Evolutionary conservation across 306 rosid genomes (phyloP).

Genomic region (Herpetospermum pedunculosum): DNA sequence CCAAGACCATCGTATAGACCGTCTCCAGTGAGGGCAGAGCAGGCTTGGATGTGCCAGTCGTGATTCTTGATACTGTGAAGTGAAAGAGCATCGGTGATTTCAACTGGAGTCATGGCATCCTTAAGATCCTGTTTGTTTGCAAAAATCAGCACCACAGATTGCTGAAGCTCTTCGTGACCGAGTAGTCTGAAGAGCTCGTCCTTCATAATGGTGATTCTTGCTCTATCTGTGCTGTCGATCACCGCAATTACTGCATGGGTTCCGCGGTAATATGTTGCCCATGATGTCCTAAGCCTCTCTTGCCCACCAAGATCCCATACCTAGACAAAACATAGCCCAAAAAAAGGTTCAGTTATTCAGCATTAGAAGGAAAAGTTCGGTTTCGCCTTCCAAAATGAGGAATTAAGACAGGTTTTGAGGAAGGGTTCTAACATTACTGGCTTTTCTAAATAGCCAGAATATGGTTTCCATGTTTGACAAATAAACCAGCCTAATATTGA

Average conservation of each 20-base stretch:
- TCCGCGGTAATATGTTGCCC: slow-evolving; percentile 98
- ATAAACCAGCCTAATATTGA: background rate
- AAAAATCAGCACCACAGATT: slow-evolving; percentile 67
- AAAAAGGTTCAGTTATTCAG: background rate
- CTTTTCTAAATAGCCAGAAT: background rate
- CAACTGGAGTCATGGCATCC: slow-evolving; percentile 99
- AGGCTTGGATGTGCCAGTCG: slow-evolving; percentile 99
- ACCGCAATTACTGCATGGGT: slow-evolving; percentile 84
- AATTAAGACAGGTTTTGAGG: background rate
- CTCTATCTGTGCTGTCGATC: slow-evolving; percentile 94
- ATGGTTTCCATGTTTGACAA: background rate
- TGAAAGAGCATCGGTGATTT: slow-evolving; percentile 83
- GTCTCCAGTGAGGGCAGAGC: slow-evolving; percentile 89
- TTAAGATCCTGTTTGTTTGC: slow-evolving; percentile 96
- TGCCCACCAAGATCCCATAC: slow-evolving; percentile 99
- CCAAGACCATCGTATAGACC: slow-evolving; percentile 92
- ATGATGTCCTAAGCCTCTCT: slow-evolving; percentile 89
- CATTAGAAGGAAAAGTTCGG: background rate
- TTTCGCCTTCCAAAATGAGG: background rate
- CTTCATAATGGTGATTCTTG: slow-evolving; percentile 76
- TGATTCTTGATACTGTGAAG: slow-evolving; percentile 98
- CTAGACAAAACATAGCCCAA: slow-evolving; percentile 26
- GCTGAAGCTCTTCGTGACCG: slow-evolving; percentile 82
- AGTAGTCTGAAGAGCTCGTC: slow-evolving; percentile 94
- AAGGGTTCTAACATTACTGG: background rate